Conservation (phyloP, 2,329 filamentous ascomycete genomes). For the Aspergillus costaricaensis region DNA sequence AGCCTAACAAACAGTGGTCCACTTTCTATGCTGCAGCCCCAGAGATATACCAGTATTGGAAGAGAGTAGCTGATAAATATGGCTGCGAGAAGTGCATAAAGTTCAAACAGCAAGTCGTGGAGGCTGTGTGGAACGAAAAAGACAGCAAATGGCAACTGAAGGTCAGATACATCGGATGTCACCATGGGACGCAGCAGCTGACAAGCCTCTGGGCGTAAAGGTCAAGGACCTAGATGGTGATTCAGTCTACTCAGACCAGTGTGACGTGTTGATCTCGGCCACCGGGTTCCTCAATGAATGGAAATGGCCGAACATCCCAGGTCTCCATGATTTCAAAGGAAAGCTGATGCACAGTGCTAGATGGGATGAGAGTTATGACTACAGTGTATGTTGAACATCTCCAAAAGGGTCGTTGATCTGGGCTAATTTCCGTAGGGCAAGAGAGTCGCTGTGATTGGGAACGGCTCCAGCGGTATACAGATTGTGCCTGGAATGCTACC, state of each 20-base stretch:
- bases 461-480: conserved; percentile 46
- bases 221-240: conserved; percentile 27
- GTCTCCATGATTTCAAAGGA: conserved; percentile 50
- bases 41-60: conserved; percentile 54
- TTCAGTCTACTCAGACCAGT: conserved; percentile 27
- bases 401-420: not conserved
- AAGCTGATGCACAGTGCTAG: conserved; percentile 48
- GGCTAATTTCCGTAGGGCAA: conserved; percentile 29
- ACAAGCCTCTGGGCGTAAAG: conserved; percentile 9
- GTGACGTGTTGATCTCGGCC: conserved; percentile 41
- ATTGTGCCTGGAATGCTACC: conserved; percentile 42
- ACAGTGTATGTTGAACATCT: conserved; percentile 25
- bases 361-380: conserved; percentile 44
- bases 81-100: conserved; percentile 52
- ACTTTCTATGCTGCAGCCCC: conserved; percentile 51
- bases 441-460: conserved; percentile 40
- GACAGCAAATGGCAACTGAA: conserved; percentile 32
- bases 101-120: conserved; percentile 47
- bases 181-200: not conserved
- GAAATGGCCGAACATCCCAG: conserved; percentile 51
- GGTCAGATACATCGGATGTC: conserved; percentile 14
- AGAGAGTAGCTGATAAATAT: conserved; percentile 47
- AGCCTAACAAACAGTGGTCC: conserved; percentile 51
- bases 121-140: conserved; percentile 48
- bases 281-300: conserved; percentile 45